Evolutionary conservation across 106 monocot species (phyloP), one percentile per base, ranked within the genome.

Genomic region (Alisma plantagoaquatica): DNA sequence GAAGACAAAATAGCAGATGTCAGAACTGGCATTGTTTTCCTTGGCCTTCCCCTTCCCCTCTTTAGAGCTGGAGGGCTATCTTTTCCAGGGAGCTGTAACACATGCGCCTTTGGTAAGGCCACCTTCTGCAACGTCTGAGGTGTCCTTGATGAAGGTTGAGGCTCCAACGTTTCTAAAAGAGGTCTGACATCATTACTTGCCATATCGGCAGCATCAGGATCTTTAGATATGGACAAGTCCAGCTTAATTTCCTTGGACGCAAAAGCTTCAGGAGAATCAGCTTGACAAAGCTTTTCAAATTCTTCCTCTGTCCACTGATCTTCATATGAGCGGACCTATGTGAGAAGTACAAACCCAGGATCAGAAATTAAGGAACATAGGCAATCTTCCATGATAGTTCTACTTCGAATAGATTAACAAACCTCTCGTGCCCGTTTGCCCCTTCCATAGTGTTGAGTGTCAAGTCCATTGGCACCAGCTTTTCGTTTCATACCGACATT

Each of bases 251-350:
- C 72, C 19, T 52, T 21, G 54, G 57, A 41, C 45, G 41, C 52
- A 11, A 73, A 46, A 31, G 73, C 77, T 14, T 70, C 85, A 56
- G 85, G 76, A 17, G 98, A 72, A 68, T 85, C 98, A 66, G 27
- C 90, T 42, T 90, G 90, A 70, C 98, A 98, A 66, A 98, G 73
- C 27, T 90, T 98, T 56, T 98, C 98, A 61, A 98, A 98, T 74
- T 98, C 98, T 85, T 98, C 90, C 68, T 98, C 98, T 15, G 98
- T 98, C 98, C 89, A 90, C 28, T 98, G 98, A 60, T 98, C 98
- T 66, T 90, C 89, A 64, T 98, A 98, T 62, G 82, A 90, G 18
- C 89, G 89, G 12, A 90, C 84, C 98, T 98, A 53, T 19, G 21
- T 12, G 66, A n/a, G n/a, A n/a, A n/a, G n/a, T n/a, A n/a, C n/a